These are phyloP conservation scores for Cyathus striatus DNA, from an alignment of 768 basidiomycete genomes.

Conservation along the genomic window DNA sequence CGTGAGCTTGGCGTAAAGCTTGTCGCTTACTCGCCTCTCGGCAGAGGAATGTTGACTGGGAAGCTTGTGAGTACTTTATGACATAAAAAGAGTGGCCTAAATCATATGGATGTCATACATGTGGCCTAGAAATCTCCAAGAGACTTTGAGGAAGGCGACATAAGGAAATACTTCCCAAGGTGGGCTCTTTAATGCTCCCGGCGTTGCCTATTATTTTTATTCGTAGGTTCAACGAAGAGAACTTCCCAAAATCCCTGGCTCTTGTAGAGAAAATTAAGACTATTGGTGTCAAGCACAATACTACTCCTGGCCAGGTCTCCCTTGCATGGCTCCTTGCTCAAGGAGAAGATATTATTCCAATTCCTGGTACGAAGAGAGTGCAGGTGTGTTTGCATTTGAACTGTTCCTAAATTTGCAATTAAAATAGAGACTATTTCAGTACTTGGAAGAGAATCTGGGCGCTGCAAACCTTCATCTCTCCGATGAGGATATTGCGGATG, in stretches of 20 bases:
- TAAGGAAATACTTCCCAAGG: conserved; percentile 27
- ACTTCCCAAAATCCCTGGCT: conserved; percentile 41
- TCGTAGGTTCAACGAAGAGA: conserved; percentile 28
- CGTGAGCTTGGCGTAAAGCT: conserved; percentile 45
- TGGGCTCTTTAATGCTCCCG: no score
- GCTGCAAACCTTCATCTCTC: conserved; percentile 27
- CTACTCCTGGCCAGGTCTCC: conserved; percentile 39
- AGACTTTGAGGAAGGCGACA: conserved; percentile 35
- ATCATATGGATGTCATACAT: no score
- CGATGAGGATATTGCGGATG: conserved; percentile 27
- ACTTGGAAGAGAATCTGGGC: conserved; percentile 39
- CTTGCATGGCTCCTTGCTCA: conserved; percentile 50
- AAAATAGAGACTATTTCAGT: no score
- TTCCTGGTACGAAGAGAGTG: conserved; percentile 41
- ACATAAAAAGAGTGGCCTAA: no score
- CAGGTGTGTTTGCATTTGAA: no score
- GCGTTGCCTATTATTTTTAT: no score
- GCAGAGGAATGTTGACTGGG: conserved; percentile 47
- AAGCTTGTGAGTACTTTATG: conserved; percentile 31
- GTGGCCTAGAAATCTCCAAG: conserved; percentile 25
- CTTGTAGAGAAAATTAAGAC: conserved; percentile 31
- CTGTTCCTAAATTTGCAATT: no score
- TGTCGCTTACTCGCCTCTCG: conserved; percentile 49
- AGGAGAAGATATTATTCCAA: conserved; percentile 40
- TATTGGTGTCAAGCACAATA: conserved; percentile 32